A percentile compares a stretch with the other conserved stretches of the same genome.
Evolutionary conservation across 306 rosid species (phyloP).

Genomic region (Dalbergia cultrata): DNA sequence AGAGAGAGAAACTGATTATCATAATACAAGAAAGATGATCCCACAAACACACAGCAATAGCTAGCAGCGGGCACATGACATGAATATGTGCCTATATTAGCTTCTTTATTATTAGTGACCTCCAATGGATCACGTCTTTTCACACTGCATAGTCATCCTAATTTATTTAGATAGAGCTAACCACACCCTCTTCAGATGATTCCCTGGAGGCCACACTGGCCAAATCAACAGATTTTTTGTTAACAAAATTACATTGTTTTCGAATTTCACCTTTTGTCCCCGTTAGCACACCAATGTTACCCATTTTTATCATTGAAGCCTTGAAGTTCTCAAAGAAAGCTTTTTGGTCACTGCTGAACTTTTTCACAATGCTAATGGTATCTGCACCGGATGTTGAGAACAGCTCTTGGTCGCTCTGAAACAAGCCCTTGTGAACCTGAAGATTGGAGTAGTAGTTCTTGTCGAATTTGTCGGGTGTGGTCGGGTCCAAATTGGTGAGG

Average conservation of each 20-base stretch:
- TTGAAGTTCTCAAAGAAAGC: slow-evolving; percentile 40
- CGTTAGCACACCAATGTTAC: slow-evolving; percentile 46
- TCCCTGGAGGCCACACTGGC: neutral
- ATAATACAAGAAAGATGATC: slow-evolving; percentile 10
- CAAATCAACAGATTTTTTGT: slow-evolving; percentile 33
- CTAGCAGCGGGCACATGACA: neutral
- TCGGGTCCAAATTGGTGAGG: slow-evolving; percentile 42
- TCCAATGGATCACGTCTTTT: neutral
- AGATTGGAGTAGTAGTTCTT: slow-evolving; percentile 51
- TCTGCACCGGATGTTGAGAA: slow-evolving; percentile 49
- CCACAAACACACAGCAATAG: neutral
- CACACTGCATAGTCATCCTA: neutral
- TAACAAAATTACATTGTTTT: slow-evolving; percentile 47
- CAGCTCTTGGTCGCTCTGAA: slow-evolving; percentile 54
- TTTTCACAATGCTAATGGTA: slow-evolving; percentile 42
- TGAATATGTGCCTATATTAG: slow-evolving; percentile 26
- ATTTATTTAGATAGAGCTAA: slow-evolving; percentile 33
- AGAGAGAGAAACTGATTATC: too few species aligned
- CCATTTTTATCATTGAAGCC: slow-evolving; percentile 50
- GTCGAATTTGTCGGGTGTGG: slow-evolving; percentile 46
- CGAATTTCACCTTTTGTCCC: slow-evolving; percentile 50
- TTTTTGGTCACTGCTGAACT: neutral
- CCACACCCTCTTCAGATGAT: slow-evolving; percentile 19
- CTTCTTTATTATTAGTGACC: slow-evolving; percentile 9
- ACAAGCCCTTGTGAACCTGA: slow-evolving; percentile 18